Evolutionary conservation across 2,329 filamentous ascomycete genomes (phyloP).

Genomic region (Exophiala xenobiotica): DNA sequence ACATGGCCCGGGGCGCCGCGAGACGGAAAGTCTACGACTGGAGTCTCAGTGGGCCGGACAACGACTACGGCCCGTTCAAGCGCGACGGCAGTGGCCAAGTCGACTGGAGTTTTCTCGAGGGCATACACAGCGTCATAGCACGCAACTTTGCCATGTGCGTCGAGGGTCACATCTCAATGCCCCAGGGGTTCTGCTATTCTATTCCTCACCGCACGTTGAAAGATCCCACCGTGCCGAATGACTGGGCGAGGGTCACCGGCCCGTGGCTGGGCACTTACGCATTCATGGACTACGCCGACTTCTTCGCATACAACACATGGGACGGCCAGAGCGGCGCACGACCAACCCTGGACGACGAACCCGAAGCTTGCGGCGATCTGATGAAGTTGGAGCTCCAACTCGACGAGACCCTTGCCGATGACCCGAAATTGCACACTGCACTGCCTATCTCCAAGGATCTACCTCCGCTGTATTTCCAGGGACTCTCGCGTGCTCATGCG

Average conservation of each 20-base stretch:
- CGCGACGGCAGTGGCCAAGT: constrained; percentile 26
- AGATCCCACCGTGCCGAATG: constrained; percentile 21
- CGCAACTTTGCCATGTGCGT: constrained; percentile 26
- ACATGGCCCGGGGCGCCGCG: constrained; percentile 21
- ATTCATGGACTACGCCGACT: constrained; percentile 28
- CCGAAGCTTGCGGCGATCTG: constrained; percentile 30
- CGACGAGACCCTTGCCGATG: constrained; percentile 19
- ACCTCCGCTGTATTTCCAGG: constrained; percentile 28
- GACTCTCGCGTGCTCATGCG: constrained; percentile 23
- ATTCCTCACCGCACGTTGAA: constrained; percentile 28
- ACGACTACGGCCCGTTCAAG: constrained; percentile 30
- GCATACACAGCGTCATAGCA: constrained; percentile 22
- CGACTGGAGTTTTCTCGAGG: constrained; percentile 30
- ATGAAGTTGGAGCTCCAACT: constrained; percentile 30
- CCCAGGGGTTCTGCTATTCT: constrained; percentile 29
- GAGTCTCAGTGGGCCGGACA: constrained; percentile 16
- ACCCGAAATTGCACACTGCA: constrained; percentile 19
- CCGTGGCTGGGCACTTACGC: constrained; percentile 30
- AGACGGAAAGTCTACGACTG: constrained; percentile 30
- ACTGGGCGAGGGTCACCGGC: constrained; percentile 30
- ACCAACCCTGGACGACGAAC: constrained; percentile 25
- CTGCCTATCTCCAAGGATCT: constrained; percentile 26
- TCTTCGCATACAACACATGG: constrained; percentile 26
- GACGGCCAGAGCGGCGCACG: constrained; percentile 1
- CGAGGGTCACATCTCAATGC: constrained; percentile 19